Conservation (phyloP, 768 basidiomycete genomes). For the Mycena vulgaris region DNA sequence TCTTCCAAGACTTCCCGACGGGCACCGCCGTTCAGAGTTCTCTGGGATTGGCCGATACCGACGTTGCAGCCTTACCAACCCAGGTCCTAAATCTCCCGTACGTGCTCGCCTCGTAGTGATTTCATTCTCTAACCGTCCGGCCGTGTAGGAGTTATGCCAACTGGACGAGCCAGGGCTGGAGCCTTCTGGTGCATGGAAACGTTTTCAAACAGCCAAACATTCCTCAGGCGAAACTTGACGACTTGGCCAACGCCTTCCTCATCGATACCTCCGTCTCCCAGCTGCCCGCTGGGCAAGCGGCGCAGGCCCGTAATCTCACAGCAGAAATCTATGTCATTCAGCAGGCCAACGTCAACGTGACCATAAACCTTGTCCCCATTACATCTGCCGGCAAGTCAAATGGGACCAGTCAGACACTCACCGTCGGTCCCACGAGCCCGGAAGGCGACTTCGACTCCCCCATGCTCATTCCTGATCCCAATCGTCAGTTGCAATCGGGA, state of each 20-base stretch:
- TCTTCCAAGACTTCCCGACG: constrained; percentile 34
- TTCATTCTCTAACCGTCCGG: not conserved
- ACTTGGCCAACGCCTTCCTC: constrained; percentile 34
- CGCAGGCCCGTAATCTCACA: constrained; percentile 32
- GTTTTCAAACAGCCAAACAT: constrained; percentile 35
- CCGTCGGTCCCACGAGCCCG: constrained; percentile 25
- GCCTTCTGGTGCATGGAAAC: constrained; percentile 28
- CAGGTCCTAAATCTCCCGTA: constrained; percentile 38
- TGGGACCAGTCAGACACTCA: constrained; percentile 27
- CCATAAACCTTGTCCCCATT: constrained; percentile 7
- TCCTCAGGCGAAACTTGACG: constrained; percentile 25
- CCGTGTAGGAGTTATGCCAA: constrained; percentile 22
- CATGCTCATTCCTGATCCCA: constrained; percentile 16
- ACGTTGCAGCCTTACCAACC: constrained; percentile 23
- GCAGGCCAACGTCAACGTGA: constrained; percentile 25
- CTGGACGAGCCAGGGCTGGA: constrained; percentile 34
- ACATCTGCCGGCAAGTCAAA: constrained; percentile 8
- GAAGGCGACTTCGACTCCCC: constrained; percentile 27
- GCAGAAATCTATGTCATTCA: constrained; percentile 30
- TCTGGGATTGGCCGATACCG: constrained; percentile 20
- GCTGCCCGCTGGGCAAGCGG: constrained; percentile 28
- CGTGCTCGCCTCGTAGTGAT: constrained; percentile 32
- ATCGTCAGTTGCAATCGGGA: constrained; percentile 4
- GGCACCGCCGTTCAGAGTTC: constrained; percentile 32
- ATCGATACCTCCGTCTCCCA: constrained; percentile 23